These are phyloP conservation scores for Podaxis sp. DNA, from an alignment of 768 basidiomycete genomes.

Conservation along the genomic window DNA sequence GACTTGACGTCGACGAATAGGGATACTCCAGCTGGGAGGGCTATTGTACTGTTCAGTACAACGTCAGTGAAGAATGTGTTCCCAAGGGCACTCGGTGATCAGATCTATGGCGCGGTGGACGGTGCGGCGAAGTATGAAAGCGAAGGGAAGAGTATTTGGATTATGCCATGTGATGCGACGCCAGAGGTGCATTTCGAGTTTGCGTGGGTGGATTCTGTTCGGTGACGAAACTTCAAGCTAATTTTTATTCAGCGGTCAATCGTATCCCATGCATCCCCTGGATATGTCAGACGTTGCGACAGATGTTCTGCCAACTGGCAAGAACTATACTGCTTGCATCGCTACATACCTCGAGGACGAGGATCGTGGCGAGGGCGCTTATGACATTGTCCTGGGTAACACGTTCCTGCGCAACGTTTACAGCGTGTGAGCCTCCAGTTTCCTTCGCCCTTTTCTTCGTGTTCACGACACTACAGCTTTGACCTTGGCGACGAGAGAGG, in stretches of 20 bases:
- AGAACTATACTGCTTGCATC: constrained; percentile 39
- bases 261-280: constrained; percentile 43
- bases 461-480: background rate
- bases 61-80: background rate
- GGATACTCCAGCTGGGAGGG: constrained; percentile 28
- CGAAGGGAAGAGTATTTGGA: constrained; percentile 29
- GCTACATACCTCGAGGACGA: constrained; percentile 33
- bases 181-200: constrained; percentile 37
- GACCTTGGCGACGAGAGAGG: constrained; percentile 12
- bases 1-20: constrained; percentile 29
- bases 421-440: constrained; percentile 10
- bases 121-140: constrained; percentile 24
- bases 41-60: constrained; percentile 42
- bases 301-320: constrained; percentile 24
- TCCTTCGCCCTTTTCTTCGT: background rate
- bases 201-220: constrained; percentile 30
- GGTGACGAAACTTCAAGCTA: background rate
- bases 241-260: constrained; percentile 24
- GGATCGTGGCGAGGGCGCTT: constrained; percentile 22
- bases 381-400: constrained; percentile 18
- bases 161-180: constrained; percentile 37
- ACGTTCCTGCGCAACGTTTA: constrained; percentile 15
- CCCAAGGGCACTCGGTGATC: background rate
- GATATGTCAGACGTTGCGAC: constrained; percentile 35
- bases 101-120: constrained; percentile 34